Percentiles rank a stretch among this genome's conserved stretches.
Evolutionary conservation across 2,329 filamentous ascomycete genomes (phyloP).

Genomic region (Stemphylium beticola): DNA sequence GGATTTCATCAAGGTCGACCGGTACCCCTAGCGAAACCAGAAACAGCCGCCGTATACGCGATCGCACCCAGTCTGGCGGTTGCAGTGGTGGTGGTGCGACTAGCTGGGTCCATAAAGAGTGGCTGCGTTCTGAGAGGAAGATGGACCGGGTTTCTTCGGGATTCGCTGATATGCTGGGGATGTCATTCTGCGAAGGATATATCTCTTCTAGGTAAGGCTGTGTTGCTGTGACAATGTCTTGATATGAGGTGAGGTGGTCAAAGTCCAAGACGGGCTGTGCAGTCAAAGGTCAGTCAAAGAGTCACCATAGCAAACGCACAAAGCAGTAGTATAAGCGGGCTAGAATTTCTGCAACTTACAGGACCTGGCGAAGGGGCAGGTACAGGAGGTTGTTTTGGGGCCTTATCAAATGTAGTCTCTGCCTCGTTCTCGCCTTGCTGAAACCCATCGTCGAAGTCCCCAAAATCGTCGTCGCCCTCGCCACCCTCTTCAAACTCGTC

Average conservation of each 20-base stretch:
- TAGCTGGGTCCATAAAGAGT: conserved; percentile 94
- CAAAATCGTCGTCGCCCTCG: conserved; percentile 54
- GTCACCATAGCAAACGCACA: conserved; percentile 30
- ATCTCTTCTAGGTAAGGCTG: conserved; percentile 68
- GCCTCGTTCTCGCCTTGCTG: conserved; percentile 48
- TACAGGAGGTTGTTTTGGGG: conserved; percentile 48
- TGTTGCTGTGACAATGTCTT: conserved; percentile 66
- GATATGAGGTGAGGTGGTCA: conserved; percentile 62
- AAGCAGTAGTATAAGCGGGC: conserved; percentile 46
- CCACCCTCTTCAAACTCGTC: conserved; percentile 66
- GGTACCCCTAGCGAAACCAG: conserved; percentile 95
- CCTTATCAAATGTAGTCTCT: conserved; percentile 49
- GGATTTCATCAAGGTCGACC: conserved; percentile 94
- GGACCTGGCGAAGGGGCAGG: conserved; percentile 52
- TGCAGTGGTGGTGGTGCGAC: conserved; percentile 93
- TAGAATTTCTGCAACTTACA: conserved; percentile 55
- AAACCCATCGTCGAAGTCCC: conserved; percentile 59
- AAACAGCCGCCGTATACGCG: conserved; percentile 91
- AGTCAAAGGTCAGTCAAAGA: conserved; percentile 36
- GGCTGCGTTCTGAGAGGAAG: conserved; percentile 80
- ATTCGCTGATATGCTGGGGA: conserved; percentile 53
- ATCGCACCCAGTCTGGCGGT: conserved; percentile 97
- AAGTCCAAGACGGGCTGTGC: conserved; percentile 71
- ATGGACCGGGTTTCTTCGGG: conserved; percentile 38
- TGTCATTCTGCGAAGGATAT: conserved; percentile 58